Conservation (phyloP, 129 eudicot genomes). For the Solidago caesia region DNA sequence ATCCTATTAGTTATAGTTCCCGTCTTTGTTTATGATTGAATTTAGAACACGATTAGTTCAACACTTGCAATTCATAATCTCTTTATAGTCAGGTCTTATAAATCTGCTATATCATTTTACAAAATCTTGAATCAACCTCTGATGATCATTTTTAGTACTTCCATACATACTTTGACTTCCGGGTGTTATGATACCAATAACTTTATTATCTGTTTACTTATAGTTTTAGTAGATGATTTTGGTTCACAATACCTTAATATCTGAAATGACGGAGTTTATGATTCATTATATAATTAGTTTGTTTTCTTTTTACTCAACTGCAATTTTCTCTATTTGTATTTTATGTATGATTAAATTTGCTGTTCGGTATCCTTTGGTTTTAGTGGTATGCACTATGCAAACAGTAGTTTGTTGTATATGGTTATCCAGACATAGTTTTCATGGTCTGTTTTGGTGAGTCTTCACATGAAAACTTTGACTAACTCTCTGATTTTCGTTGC, state of each 20-base stretch:
- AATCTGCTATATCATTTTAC: too few species aligned
- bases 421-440: background rate
- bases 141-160: too few species aligned
- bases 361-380: background rate
- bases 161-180: too few species aligned
- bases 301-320: too few species aligned
- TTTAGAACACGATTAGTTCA: too few species aligned
- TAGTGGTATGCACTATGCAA: too few species aligned
- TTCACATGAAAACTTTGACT: background rate
- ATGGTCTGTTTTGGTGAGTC: background rate
- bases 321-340: too few species aligned
- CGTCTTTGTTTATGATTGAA: too few species aligned
- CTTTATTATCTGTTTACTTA: background rate
- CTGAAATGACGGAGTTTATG: background rate
- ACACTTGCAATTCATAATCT: too few species aligned
- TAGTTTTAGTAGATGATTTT: background rate
- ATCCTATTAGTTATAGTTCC: too few species aligned
- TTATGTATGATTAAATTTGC: background rate
- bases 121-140: too few species aligned
- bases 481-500: slow-evolving; percentile 1
- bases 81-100: too few species aligned
- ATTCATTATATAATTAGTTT: background rate
- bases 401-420: background rate
- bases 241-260: background rate
- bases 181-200: background rate